Percentiles rank a stretch among this genome's conserved stretches.
These are phyloP conservation scores for Alternaria burnsii DNA, from an alignment of 2,329 filamentous ascomycete species.

Conservation along the genomic window DNA sequence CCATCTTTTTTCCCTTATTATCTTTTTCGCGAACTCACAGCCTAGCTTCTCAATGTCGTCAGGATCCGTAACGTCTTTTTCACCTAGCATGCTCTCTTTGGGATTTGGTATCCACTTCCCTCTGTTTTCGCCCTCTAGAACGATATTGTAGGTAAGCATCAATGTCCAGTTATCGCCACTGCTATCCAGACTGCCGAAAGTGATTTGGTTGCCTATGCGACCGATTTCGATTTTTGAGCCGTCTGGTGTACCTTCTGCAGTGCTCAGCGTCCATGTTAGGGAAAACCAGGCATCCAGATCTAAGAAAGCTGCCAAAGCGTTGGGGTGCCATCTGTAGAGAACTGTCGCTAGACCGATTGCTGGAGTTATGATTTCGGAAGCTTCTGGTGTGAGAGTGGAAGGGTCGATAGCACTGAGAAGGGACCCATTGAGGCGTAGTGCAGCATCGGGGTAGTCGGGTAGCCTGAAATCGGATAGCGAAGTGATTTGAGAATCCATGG, in stretches of 20 bases:
- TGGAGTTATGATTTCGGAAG: constrained; percentile 7
- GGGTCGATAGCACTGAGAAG: constrained; percentile 21
- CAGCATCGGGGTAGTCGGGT: constrained; percentile 20
- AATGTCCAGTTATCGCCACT: constrained; percentile 29
- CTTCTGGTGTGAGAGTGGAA: neutral
- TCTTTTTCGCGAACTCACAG: constrained; percentile 1
- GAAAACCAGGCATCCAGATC: constrained; percentile 39
- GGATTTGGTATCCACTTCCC: constrained; percentile 31
- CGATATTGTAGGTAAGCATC: constrained; percentile 33
- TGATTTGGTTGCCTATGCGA: constrained; percentile 32
- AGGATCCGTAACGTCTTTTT: constrained; percentile 19
- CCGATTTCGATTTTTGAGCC: constrained; percentile 32
- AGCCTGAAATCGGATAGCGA: constrained; percentile 18
- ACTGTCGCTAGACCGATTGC: constrained; percentile 30
- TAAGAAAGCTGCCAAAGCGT: constrained; percentile 27
- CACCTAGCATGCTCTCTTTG: constrained; percentile 32
- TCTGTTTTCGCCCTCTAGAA: neutral
- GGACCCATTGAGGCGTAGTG: constrained; percentile 13
- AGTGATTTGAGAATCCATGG: constrained; percentile 9
- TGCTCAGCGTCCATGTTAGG: constrained; percentile 28
- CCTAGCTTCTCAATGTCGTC: constrained; percentile 21
- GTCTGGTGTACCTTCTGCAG: constrained; percentile 15
- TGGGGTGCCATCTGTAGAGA: constrained; percentile 31
- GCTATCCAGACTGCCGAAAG: constrained; percentile 30
- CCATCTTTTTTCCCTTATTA: constrained; percentile 22